Evolutionary conservation across 2,329 filamentous ascomycete species (phyloP), one percentile per base, ranked within the genome.

Genomic region (Apiospora pterosperma): DNA sequence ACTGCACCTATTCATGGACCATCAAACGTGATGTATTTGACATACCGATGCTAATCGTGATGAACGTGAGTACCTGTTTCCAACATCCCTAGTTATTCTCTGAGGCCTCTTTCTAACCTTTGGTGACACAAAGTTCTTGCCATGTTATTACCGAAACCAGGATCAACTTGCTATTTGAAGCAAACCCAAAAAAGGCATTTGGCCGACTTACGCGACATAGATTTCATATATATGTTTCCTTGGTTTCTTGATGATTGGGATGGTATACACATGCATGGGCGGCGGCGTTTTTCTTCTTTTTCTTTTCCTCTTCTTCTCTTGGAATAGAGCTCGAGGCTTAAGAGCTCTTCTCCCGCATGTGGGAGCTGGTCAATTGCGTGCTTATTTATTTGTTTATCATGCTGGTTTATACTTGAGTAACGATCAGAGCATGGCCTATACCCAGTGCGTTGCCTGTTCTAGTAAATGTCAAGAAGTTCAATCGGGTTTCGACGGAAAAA

Each of bases 1-100:
- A 97, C 75, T 97, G 94, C 81, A 93, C 92, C 72, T 97, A 96
- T 79, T 97, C 92, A 81, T 98, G 95, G 94, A 95, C 92, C 68
- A 94, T 98, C 67, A 97, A 97, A 81, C 86, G 95, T 68, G 96
- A 99, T 77, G 92, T 96, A 44, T 98, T 98, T 80, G 95, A 98
- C 80, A 97, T 98, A 78, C 96, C 96, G 25, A 97, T 97, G 93
- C 84, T 98, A 81, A 96, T 98, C 77, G 92, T 97, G 74, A 95
- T 98, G 83, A 97, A 97, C 81, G 96, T 97, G 78, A 90, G 94
- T 90, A 63, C 31, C 23, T 31, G 23, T 8, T 36, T 14, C 59
- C 16, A 2, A 10, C 36, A 21, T 11, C 31, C 25, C 21, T 14
- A n/a, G 36, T 38, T 36, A 59, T 58, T 19, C 62, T 25, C 61